These are phyloP conservation scores for Wallacemonas sp. DNA, from an alignment of 208 protist species.

Conservation along the genomic window DNA sequence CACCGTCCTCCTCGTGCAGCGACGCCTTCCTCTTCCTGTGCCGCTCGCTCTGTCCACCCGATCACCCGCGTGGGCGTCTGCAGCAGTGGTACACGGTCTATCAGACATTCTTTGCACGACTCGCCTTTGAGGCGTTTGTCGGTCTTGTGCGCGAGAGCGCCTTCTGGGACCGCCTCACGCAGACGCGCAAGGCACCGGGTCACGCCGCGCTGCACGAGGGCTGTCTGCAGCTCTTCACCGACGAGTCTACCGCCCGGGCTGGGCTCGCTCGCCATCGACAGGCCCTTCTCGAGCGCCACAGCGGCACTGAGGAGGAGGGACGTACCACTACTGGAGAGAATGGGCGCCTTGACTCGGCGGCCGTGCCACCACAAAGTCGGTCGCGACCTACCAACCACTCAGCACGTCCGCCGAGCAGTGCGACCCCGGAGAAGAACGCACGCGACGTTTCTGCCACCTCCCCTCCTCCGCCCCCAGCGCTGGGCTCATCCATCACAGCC, in stretches of 20 bases:
- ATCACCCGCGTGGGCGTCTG: conserved; percentile 22
- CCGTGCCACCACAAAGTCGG: too few relatives aligned
- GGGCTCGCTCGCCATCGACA: conserved; percentile 23
- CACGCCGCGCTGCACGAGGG: background rate
- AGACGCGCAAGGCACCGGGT: background rate
- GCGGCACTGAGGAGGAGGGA: background rate
- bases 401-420: background rate
- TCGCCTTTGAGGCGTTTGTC: conserved; percentile 52
- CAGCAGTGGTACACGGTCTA: conserved; percentile 60
- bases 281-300: conserved; percentile 7
- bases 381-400: background rate
- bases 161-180: conserved; percentile 9
- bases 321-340: background rate
- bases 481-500: background rate
- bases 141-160: conserved; percentile 27
- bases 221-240: conserved; percentile 35
- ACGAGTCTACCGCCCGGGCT: conserved; percentile 47
- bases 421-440: background rate
- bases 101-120: conserved; percentile 44
- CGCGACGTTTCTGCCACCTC: background rate
- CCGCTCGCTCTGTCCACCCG: conserved; percentile 40
- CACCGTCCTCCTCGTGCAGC: conserved; percentile 30
- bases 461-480: background rate
- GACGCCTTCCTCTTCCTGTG: conserved; percentile 60
- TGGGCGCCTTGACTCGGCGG: too few relatives aligned